Evolutionary conservation across 1,284 basidiomycete genomes (phyloP).

Genomic region (Marasmius oreades): DNA sequence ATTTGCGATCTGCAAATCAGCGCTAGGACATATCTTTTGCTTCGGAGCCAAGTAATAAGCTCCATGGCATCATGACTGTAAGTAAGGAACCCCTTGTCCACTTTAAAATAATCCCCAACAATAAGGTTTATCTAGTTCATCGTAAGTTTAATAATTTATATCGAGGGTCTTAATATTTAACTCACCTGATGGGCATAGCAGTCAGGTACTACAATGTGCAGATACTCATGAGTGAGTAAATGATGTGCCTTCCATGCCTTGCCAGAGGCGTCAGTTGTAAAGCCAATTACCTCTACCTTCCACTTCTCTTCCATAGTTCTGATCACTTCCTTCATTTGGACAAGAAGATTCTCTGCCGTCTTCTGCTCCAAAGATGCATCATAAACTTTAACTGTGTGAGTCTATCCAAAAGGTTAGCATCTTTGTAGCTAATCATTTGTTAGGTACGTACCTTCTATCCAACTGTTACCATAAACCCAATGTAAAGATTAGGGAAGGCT

Average conservation of each 20-base stretch:
- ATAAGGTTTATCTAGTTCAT: slow-evolving; percentile 33
- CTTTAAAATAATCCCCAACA: slow-evolving; percentile 35
- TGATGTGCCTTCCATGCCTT: neutral
- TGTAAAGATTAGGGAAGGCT: too few relatives aligned
- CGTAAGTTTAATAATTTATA: too few relatives aligned
- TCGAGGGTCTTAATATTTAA: too few relatives aligned
- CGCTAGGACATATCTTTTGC: slow-evolving; percentile 24
- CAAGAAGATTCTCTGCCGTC: slow-evolving; percentile 27
- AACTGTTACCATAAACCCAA: slow-evolving; percentile 23
- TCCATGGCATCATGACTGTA: slow-evolving; percentile 20
- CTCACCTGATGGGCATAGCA: neutral
- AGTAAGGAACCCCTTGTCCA: slow-evolving; percentile 15
- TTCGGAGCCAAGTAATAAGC: slow-evolving; percentile 25
- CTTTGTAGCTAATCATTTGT: neutral
- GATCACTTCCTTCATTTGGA: slow-evolving; percentile 19
- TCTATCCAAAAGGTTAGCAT: slow-evolving; percentile 15
- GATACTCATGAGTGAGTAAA: neutral
- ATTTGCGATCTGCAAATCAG: too few relatives aligned
- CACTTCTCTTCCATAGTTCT: slow-evolving; percentile 20
- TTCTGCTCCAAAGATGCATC: slow-evolving; percentile 28
- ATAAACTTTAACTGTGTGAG: slow-evolving; percentile 26
- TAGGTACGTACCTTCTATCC: slow-evolving; percentile 4
- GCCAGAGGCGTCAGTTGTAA: neutral
- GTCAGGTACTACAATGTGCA: neutral
- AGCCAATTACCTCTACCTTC: neutral